A percentile compares a stretch with the other conserved stretches of the same genome.
Conservation (phyloP, 2,329 filamentous ascomycete genomes). For the Incumbomyces delicatus region DNA sequence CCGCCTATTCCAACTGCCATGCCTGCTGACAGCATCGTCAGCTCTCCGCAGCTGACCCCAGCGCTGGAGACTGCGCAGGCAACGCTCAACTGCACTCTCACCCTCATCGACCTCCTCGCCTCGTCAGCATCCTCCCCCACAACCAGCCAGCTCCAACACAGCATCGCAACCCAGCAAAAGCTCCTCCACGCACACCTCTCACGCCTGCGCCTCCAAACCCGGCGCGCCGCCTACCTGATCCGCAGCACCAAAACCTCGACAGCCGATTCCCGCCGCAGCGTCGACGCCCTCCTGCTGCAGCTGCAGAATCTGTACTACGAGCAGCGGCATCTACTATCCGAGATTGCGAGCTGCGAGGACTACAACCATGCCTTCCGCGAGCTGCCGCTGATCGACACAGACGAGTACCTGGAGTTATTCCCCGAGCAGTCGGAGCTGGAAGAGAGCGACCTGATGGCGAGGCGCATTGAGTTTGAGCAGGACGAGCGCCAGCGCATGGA, state of each 20-base stretch:
- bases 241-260: conserved; percentile 80
- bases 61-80: conserved; percentile 64
- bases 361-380: conserved; percentile 74
- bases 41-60: conserved; percentile 54
- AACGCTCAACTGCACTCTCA: conserved; percentile 61
- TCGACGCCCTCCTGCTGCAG: conserved; percentile 82
- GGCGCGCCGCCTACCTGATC: conserved; percentile 68
- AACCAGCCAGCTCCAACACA: conserved; percentile 42
- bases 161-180: conserved; percentile 68
- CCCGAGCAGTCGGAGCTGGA: conserved; percentile 64
- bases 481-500: conserved; percentile 76
- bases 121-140: conserved; percentile 35
- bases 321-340: conserved; percentile 77
- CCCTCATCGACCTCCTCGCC: conserved; percentile 47
- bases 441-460: conserved; percentile 76
- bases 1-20: conserved; percentile 27
- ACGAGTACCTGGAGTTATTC: conserved; percentile 68
- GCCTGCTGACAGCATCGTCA: conserved; percentile 50
- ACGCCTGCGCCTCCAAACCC: conserved; percentile 71
- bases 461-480: conserved; percentile 84
- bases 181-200: conserved; percentile 67
- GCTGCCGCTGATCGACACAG: conserved; percentile 71
- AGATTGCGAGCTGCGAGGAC: conserved; percentile 81
- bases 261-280: conserved; percentile 77
- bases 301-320: conserved; percentile 96